Evolutionary conservation across 2,329 filamentous ascomycete species (phyloP), one percentile per base, ranked within the genome.

Genomic region (Cordyceps pruinosa): DNA sequence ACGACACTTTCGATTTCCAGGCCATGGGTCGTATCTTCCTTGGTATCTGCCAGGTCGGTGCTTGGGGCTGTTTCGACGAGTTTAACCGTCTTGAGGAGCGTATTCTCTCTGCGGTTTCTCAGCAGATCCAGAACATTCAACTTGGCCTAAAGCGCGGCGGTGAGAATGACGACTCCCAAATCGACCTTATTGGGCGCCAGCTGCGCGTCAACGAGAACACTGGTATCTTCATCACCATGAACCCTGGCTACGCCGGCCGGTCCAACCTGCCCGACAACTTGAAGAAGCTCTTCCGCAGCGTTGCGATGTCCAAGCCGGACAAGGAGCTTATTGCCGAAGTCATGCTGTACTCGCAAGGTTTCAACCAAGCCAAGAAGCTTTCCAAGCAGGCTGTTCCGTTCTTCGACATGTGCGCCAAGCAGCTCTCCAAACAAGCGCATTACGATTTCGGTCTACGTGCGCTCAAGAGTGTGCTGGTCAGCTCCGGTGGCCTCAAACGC

Each of bases 161-260:
- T 8, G 85, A 90, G 56, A 89, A 97, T 65, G 84, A 88, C 7
- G 90, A 89, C 69, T 80, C 90, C 2, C 89, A 97, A 69, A 97
- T 99, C 64, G 94, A 99, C 70, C 79, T 99, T 21, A 89, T 97
- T 55, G 93, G 93, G 49, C 89, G 94, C 56, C 91, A 95, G 64
- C 81, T 99, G 48, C 84, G 81, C 61, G 94, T 99, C 63, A 95
- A 96, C 67, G 80, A 82, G 60, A 96, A 97, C 69, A 97, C 95
- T 51, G 94, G 94, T 65, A 94, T 99, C 70, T 99, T 99, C 77
- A 99, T 99, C 71, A 99, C 94, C 39, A 99, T 99, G 95, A 99
- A 99, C 72, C 94, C 94, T 71, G 94, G 94, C 53, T 99, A 99
- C 74, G 94, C 94, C 54, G 94, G 94, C 58, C 90, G 94, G 73